Evolutionary conservation across 2,329 filamentous ascomycete species (phyloP).

Genomic region (Epichloe brachyelytri): DNA sequence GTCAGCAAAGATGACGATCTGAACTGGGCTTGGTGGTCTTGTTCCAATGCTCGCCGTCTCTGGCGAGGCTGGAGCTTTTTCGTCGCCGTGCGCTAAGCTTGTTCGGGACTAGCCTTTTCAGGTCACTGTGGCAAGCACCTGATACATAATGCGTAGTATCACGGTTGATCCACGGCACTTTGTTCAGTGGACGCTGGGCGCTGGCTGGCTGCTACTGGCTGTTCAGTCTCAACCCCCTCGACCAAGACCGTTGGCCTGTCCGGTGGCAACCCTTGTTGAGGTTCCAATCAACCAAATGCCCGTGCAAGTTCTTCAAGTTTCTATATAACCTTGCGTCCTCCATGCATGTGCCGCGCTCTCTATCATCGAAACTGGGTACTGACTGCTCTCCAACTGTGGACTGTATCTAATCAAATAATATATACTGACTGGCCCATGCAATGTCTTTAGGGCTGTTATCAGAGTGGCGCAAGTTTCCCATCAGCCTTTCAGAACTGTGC

Average conservation of each 20-base stretch:
- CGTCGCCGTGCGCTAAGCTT: conserved; percentile 16
- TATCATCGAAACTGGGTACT: no score
- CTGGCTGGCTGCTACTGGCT: not conserved
- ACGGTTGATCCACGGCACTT: not conserved
- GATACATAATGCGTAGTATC: not conserved
- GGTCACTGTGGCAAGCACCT: not conserved
- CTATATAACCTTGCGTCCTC: no score
- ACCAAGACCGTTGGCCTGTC: not conserved
- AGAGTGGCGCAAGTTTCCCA: conserved; percentile 78
- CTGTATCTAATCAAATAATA: no score
- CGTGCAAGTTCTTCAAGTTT: no score
- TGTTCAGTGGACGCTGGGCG: not conserved
- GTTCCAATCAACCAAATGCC: not conserved
- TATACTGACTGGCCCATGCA: not conserved
- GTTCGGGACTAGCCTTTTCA: conserved; percentile 12
- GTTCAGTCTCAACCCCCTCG: no score
- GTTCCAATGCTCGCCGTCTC: conserved; percentile 9
- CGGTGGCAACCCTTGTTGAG: not conserved
- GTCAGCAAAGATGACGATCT: conserved; percentile 1
- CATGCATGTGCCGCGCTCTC: no score
- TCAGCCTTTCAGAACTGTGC: conserved; percentile 74
- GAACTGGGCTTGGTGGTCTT: conserved; percentile 3
- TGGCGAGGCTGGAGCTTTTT: conserved; percentile 35
- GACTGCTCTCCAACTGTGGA: no score
- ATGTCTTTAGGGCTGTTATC: conserved; percentile 38